These are phyloP conservation scores for Mikania micrantha DNA, from an alignment of 129 eudicot genomes.

Conservation along the genomic window DNA sequence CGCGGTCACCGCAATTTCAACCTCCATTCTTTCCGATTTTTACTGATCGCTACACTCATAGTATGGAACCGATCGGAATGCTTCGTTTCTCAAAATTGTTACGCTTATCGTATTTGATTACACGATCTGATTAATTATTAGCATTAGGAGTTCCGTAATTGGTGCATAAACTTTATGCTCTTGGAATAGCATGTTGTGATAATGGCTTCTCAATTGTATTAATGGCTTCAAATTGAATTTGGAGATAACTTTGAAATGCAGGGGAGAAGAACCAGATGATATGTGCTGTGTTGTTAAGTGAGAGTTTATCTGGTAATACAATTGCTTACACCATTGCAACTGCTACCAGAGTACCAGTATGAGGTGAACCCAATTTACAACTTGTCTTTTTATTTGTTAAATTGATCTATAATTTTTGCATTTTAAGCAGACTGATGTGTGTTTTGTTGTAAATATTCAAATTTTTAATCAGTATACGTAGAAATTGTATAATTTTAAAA, in stretches of 20 bases:
- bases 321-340: slow-evolving; percentile 54
- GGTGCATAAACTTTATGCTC: neutral
- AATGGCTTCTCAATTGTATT: neutral
- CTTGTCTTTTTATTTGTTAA: neutral
- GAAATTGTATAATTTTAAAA: neutral
- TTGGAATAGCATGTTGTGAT: neutral
- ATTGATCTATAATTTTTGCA: neutral
- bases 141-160: neutral
- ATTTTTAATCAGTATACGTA: neutral
- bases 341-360: slow-evolving; percentile 47
- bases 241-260: slow-evolving; percentile 25
- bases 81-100: slow-evolving; percentile 49
- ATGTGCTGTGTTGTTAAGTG: slow-evolving; percentile 35
- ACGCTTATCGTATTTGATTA: neutral
- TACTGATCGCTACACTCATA: slow-evolving; percentile 48
- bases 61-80: slow-evolving; percentile 34
- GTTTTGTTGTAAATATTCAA: slow-evolving; percentile 4
- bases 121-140: neutral
- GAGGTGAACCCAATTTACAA: slow-evolving; percentile 28
- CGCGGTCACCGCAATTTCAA: slow-evolving; percentile 35
- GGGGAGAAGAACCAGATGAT: slow-evolving; percentile 29
- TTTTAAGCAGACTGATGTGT: neutral
- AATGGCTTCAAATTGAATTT: slow-evolving; percentile 11
- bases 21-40: slow-evolving; percentile 44
- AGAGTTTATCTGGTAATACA: slow-evolving; percentile 35